Conservation (phyloP, 331 rosid species). For the Malus hybrid region DNA sequence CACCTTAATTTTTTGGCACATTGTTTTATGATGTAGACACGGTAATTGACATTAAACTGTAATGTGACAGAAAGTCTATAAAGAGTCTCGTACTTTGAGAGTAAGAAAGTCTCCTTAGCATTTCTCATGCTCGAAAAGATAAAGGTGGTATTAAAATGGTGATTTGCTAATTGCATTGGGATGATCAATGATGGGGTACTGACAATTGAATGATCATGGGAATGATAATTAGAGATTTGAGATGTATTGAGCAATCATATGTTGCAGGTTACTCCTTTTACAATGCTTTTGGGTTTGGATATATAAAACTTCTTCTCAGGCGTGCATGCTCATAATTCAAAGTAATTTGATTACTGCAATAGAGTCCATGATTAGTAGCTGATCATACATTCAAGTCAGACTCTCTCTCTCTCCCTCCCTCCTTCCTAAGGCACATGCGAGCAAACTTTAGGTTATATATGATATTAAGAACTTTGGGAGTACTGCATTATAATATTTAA, state of each 20-base stretch:
- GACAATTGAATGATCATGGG: constrained; percentile 29
- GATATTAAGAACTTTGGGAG: constrained; percentile 4
- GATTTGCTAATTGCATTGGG: constrained; percentile 3
- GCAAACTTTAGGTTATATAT: constrained; percentile 15
- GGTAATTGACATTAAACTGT: no score
- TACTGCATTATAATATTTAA: neutral
- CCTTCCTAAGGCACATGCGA: constrained; percentile 10
- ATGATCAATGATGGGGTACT: constrained; percentile 11
- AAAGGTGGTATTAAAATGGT: neutral
- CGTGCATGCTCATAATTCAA: constrained; percentile 27
- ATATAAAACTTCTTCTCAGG: constrained; percentile 14
- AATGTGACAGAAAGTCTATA: no score
- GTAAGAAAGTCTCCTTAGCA: no score
- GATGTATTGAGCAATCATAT: constrained; percentile 32
- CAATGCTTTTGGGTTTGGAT: constrained; percentile 20
- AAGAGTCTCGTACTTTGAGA: no score
- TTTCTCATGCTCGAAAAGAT: neutral
- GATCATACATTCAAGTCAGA: neutral
- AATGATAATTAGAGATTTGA: constrained; percentile 26
- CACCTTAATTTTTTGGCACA: no score
- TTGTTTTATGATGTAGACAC: no score
- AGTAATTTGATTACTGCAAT: constrained; percentile 8
- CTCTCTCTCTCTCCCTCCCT: neutral
- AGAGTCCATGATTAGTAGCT: constrained; percentile 12
- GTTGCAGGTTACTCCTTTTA: constrained; percentile 6